Conservation (phyloP, 2,329 filamentous ascomycete species). For the Cordyceps cicadae region DNA sequence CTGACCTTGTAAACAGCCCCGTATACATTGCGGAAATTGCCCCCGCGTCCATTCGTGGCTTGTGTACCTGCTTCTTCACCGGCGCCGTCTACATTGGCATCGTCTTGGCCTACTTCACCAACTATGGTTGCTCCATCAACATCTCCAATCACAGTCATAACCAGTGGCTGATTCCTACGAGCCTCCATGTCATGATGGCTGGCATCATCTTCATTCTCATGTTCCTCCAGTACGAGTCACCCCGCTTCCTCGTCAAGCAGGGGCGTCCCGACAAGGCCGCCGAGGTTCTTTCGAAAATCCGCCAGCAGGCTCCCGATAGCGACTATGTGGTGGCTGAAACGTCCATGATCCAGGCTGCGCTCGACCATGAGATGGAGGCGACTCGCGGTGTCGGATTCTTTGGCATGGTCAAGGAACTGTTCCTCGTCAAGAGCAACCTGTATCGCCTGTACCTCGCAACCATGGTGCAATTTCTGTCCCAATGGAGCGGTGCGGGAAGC, state of each 20-base stretch:
- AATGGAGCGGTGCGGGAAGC: conserved; percentile 65
- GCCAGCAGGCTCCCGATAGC: conserved; percentile 50
- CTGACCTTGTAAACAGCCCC: conserved; percentile 29
- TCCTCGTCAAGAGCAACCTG: conserved; percentile 58
- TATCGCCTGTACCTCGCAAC: conserved; percentile 64
- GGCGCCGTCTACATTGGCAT: conserved; percentile 64
- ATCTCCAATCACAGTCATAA: conserved; percentile 37
- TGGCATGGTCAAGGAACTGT: conserved; percentile 60
- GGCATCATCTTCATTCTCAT: conserved; percentile 62
- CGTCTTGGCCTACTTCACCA: conserved; percentile 70
- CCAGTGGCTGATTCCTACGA: conserved; percentile 60
- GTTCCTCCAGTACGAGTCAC: conserved; percentile 62
- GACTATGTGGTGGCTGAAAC: conserved; percentile 56
- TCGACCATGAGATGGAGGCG: conserved; percentile 64
- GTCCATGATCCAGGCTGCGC: conserved; percentile 53
- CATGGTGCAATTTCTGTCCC: conserved; percentile 61
- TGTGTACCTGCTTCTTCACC: conserved; percentile 55
- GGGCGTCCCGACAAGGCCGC: conserved; percentile 51
- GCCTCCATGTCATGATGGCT: conserved; percentile 70
- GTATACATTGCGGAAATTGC: conserved; percentile 68
- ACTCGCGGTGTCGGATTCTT: conserved; percentile 56
- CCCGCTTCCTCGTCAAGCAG: conserved; percentile 61
- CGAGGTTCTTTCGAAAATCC: conserved; percentile 47
- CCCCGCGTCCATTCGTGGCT: conserved; percentile 59
- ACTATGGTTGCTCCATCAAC: conserved; percentile 50